These are phyloP conservation scores for Dactylellina parvicollis DNA, from an alignment of 2,329 filamentous ascomycete genomes.

Conservation along the genomic window DNA sequence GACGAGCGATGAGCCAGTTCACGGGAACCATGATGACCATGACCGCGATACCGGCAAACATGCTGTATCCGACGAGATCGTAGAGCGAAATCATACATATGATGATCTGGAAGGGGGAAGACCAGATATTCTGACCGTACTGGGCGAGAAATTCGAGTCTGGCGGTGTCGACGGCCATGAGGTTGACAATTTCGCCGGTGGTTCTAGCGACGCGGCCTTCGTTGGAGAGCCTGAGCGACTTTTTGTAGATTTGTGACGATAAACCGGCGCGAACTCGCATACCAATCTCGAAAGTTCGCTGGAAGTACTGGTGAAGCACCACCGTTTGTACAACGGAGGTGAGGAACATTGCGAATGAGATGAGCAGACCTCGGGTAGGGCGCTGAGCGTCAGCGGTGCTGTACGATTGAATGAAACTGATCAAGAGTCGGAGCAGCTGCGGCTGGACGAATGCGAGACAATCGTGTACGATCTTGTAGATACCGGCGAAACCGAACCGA, in stretches of 20 bases:
- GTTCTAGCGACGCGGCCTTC: conserved; percentile 89
- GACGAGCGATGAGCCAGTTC: conserved; percentile 87
- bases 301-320: conserved; percentile 97
- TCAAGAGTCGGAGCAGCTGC: conserved; percentile 84
- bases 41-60: conserved; percentile 91
- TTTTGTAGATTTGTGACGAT: conserved; percentile 90
- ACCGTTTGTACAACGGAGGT: conserved; percentile 86
- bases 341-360: conserved; percentile 90
- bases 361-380: conserved; percentile 84
- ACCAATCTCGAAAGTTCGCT: conserved; percentile 89
- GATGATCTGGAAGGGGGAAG: conserved; percentile 93
- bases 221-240: conserved; percentile 88
- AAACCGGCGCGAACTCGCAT: conserved; percentile 96
- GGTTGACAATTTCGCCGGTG: conserved; percentile 98
- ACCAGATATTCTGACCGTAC: conserved; percentile 95
- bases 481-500: conserved; percentile 80
- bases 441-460: conserved; percentile 87
- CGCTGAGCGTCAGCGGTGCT: conserved; percentile 69
- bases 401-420: conserved; percentile 85
- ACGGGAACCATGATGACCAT: conserved; percentile 98
- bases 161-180: conserved; percentile 98
- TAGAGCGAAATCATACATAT: conserved; percentile 97
- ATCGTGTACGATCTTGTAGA: conserved; percentile 92
- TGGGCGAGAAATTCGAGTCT: conserved; percentile 86
- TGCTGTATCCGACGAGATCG: conserved; percentile 90